Conservation (phyloP, 2,329 filamentous ascomycete genomes). For the Xylariaceae sp. region DNA sequence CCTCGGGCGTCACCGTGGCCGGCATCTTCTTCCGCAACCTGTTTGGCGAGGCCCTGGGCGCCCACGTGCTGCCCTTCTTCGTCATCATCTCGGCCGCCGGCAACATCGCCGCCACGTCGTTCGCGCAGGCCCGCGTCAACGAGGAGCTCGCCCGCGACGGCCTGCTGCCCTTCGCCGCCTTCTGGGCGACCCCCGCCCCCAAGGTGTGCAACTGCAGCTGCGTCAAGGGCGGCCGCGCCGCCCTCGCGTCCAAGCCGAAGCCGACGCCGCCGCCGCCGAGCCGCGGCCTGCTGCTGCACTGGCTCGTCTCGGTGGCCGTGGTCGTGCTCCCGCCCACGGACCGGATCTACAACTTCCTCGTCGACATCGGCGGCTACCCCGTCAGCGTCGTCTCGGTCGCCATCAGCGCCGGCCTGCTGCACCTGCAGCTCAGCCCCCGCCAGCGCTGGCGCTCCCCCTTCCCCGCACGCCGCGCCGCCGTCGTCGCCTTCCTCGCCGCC, state of each 20-base stretch:
- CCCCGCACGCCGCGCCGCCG: constrained; percentile 21
- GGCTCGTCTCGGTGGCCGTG: constrained; percentile 51
- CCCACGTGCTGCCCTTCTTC: constrained; percentile 36
- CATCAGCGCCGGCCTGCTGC: constrained; percentile 26
- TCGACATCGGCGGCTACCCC: constrained; percentile 30
- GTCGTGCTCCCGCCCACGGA: constrained; percentile 43
- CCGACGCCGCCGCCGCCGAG: constrained; percentile 12
- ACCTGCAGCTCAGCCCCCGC: constrained; percentile 21
- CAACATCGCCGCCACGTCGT: constrained; percentile 40
- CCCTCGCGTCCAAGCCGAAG: neutral
- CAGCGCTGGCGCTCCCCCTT: constrained; percentile 25
- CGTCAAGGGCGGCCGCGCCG: neutral
- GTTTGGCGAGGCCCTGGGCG: constrained; percentile 34
- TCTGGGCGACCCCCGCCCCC: constrained; percentile 20
- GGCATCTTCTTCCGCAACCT: constrained; percentile 51
- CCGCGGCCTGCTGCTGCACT: constrained; percentile 46
- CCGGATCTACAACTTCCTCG: constrained; percentile 30
- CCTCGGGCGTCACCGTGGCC: constrained; percentile 46
- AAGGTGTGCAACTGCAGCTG: constrained; percentile 1
- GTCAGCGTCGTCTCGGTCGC: constrained; percentile 28
- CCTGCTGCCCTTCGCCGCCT: constrained; percentile 33
- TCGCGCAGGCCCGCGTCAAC: constrained; percentile 39
- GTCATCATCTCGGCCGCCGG: constrained; percentile 39
- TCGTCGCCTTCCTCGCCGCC: constrained; percentile 22
- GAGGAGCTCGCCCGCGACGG: constrained; percentile 40